Evolutionary conservation across 1,284 basidiomycete genomes (phyloP).

Genomic region (Naganishia albida): DNA sequence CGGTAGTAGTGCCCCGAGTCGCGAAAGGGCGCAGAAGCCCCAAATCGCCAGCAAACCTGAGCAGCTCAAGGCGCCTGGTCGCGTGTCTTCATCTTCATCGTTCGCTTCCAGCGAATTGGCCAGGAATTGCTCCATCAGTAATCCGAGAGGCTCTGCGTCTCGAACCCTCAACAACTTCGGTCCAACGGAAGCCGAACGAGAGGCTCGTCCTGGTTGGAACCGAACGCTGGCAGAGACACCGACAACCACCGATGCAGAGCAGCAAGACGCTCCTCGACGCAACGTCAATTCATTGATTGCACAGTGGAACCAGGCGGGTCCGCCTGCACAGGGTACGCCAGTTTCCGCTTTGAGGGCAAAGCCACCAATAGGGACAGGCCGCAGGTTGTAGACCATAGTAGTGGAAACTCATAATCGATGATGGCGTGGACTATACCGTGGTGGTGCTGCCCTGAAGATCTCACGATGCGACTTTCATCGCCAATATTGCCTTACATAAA

Average conservation of each 20-base stretch:
- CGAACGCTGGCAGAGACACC: not conserved
- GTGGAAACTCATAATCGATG: not conserved
- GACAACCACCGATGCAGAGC: not conserved
- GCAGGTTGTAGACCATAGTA: constrained; percentile 20
- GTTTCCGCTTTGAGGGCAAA: constrained; percentile 8
- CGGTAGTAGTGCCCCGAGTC: not conserved
- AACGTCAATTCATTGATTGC: constrained; percentile 33
- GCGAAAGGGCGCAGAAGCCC: constrained; percentile 9
- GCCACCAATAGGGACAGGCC: constrained; percentile 28
- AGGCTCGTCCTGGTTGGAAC: not conserved
- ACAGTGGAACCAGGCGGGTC: constrained; percentile 32
- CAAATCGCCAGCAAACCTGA: constrained; percentile 24
- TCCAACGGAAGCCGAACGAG: not conserved
- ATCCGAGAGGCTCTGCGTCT: not conserved
- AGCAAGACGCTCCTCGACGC: not conserved
- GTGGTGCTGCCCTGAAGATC: not conserved
- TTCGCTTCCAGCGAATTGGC: not conserved
- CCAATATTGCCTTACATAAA: no score
- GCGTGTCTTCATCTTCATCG: not conserved
- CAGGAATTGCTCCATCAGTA: constrained; percentile 20
- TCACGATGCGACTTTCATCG: not conserved
- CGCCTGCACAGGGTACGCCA: constrained; percentile 23
- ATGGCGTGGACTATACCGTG: no score
- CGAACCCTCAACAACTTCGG: not conserved
- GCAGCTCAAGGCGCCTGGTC: constrained; percentile 15